Evolutionary conservation across 1,284 basidiomycete genomes (phyloP), one percentile per base, ranked within the genome.

Genomic region (Meira miltonrushii): DNA sequence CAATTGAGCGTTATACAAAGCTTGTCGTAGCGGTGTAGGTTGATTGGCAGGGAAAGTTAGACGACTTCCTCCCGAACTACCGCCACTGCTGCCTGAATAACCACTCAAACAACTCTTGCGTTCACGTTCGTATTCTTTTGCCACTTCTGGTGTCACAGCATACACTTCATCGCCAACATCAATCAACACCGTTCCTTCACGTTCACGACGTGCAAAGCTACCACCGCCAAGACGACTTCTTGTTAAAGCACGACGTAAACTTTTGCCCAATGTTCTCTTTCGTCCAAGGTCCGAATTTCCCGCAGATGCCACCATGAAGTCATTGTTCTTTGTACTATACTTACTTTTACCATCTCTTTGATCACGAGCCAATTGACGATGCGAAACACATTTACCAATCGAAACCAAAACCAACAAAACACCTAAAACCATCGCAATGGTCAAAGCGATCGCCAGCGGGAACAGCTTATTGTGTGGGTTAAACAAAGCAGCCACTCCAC

Each of bases 131-230:
- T 71, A 71, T 9, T 51, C 53, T 40, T 67, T 62, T 2, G 69
- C 69, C 17, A 71, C 44, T 39, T 69, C 59, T 6, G 64, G 19
- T 0, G 69, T 65, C 0, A 71, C 69, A 1, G 67, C 63, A 33
- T 69, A 65, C 40, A 71, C 69, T 37, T 71, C 69, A 33, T 71
- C 67, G 0, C 69, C 69, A 3, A 71, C 67, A 39, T 71, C 69
- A 54, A 71, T 64, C 12, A 71, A 39, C 2, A 71, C 69, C 13
- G 47, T 57, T 0, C 66, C 68, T 19, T 69, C 63, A 25, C 59
- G 55, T 1, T 58, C 59, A 8, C 67, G 49, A 0, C 66, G 19
- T 10, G 64, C 66, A 38, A 69, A 68, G 47, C 60, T 63, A 9
- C 66, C 65, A 8, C 28, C 28, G 28, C 28, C 28, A 5, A 71